Base-by-base conservation (phyloP, 805 yeast species). In the Pichia nanzhaoensis region DNA sequence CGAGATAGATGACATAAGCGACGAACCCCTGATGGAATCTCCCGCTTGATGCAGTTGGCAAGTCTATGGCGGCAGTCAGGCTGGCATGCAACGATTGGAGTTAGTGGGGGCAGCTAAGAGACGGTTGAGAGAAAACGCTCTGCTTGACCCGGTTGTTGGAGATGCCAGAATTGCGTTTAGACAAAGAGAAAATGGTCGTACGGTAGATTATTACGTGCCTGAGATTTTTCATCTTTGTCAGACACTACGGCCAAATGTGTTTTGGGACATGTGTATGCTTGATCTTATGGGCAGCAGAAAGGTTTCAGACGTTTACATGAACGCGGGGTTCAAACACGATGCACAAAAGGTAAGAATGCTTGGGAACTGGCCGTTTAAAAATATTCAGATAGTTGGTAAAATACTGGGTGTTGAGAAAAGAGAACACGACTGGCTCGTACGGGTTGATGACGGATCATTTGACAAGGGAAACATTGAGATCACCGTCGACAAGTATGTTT, bases 291-390 rank as follows among this genome's bases (percentile, higher is more conserved):
- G 50, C 12, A 39, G 60, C 22, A 45, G 38, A 9, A 43, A 44
- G 14, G 51, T 62, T 3, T 37, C 54, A 2, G 51, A 53, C 0
- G 41, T 66, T 0, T 68, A 68, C 42, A 59, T 55, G 3, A 41
- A 45, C n/a, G 46, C 31, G 45, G 17, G 43, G n/a, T 39, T 24
- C 2, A 42, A 54, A 3, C 50, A 51, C 9, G 59, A 63, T 4
- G 8, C 21, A 3, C 17, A 30, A n/a, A 8, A 46, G 4, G 30
- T 51, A 5, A 4, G 64, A 3, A 51, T 75, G 55, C 54, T 63
- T 33, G 54, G 56, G 1, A 75, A 75, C 48, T 71, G 73, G 55
- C 80, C 80, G 0, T 41, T 74, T 2, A 50, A 55, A 17, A 52
- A 51, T 18, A 52, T 75, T 0, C 49, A 51, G 13, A 46, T 75